Conservation (phyloP, 352 stramenopile genomes). For the Globisporangium solare region DNA sequence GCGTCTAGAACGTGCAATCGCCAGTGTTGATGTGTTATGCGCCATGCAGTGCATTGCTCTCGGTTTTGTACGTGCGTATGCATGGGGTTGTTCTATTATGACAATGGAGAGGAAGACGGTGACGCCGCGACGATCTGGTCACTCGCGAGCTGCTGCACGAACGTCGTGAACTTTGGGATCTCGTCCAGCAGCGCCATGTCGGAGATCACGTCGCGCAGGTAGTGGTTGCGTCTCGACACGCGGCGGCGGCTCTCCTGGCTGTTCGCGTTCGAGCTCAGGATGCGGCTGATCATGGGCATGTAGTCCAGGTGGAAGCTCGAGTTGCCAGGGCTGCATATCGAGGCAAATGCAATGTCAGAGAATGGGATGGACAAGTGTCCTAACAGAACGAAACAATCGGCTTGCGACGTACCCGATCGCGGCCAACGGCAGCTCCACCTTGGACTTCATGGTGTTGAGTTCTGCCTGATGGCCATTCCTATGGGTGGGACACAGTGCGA, state of each 20-base stretch:
- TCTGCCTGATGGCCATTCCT: slow-evolving; percentile 13
- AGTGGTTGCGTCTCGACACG: slow-evolving; percentile 65
- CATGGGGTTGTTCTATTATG: slow-evolving; percentile 7
- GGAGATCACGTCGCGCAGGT: slow-evolving; percentile 65
- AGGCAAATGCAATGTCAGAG: no score
- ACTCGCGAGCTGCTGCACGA: slow-evolving; percentile 18
- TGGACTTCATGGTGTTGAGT: slow-evolving; percentile 20
- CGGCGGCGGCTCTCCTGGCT: slow-evolving; percentile 58
- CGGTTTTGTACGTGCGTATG: neutral
- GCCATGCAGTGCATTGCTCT: neutral
- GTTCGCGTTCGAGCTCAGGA: slow-evolving; percentile 39
- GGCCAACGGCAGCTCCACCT: slow-evolving; percentile 41
- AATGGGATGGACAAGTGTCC: neutral
- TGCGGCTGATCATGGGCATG: slow-evolving; percentile 58
- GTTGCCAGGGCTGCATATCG: slow-evolving; percentile 15
- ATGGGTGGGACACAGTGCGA: neutral
- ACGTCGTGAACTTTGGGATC: slow-evolving; percentile 42
- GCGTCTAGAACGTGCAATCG: no score
- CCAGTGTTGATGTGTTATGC: no score
- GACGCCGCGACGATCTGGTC: slow-evolving; percentile 58
- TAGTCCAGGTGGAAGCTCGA: slow-evolving; percentile 63
- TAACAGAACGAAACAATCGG: neutral
- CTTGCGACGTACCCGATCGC: slow-evolving; percentile 33
- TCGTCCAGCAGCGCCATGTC: slow-evolving; percentile 70
- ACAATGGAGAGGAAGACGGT: slow-evolving; percentile 24